Base-by-base conservation (phyloP, 257 asterid genomes). In the Solanum chmielewskii region DNA sequence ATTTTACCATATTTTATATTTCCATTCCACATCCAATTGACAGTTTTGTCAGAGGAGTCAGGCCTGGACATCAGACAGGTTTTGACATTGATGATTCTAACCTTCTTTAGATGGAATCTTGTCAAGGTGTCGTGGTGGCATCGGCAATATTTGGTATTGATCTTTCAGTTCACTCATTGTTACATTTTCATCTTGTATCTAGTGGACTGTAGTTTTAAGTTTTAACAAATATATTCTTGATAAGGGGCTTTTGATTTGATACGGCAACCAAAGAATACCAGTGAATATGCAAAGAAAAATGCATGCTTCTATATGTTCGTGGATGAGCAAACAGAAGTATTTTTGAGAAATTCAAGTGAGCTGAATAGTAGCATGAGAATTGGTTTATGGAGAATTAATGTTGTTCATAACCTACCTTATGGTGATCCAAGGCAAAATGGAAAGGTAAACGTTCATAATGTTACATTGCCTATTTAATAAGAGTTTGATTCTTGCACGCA, bases 201-300 rank as follows among this genome's bases (percentile, higher is more conserved):
- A 83, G 33, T 42, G 68, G 29, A 74, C 76, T 39, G 86, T 84
- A 91, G 90, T 91, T 75, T 56, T 82, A 87, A 91, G 88, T 90
- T 75, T 56, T 82, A 87, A 82, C 73, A 76, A 16, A n/a, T 88
- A 29, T 49, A n/a, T 85, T 91, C 52, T 59, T 87, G 64, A 75
- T 69, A 91, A 96, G 99, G 99, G 59, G 99, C 96, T n/a, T 96
- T 94, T 89, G 99, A 96, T 90, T 88, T 95, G 87, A 91, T 96
- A 84, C 93, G 95, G 35, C 99, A 95, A 89, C 98, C 99, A 69
- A 91, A 92, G 92, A 93, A 95, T 86, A 89, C 93, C 42, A 92
- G 98, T 87, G 98, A 94, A 85, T 92, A 94, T 89, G 87, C 98
- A 88, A 89, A 88, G 89, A 76, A 78, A 90, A 95, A 92, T 85